These are phyloP conservation scores for Aegilops longissima DNA, from an alignment of 176 grass and related monocot species.

Conservation along the genomic window DNA sequence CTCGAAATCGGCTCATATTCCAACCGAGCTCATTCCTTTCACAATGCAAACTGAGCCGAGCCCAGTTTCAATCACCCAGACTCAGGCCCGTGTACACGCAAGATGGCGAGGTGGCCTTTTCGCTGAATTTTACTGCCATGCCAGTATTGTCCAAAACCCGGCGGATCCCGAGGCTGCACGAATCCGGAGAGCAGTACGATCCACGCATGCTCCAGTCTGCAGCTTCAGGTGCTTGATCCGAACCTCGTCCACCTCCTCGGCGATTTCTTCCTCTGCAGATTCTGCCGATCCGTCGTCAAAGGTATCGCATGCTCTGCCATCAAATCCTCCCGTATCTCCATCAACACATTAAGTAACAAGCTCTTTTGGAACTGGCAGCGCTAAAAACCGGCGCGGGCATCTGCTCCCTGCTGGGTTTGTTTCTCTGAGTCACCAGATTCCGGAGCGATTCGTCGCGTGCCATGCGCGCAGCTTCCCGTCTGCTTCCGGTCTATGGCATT, in stretches of 20 bases:
- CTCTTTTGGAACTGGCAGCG: neutral
- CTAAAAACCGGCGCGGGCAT: neutral
- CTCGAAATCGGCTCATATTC: no score
- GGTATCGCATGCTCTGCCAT: neutral
- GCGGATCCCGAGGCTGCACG: neutral
- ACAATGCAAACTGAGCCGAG: no score
- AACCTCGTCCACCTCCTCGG: neutral
- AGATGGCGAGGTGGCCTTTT: neutral
- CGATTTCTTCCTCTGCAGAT: neutral
- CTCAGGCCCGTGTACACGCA: neutral
- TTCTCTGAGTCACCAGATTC: neutral
- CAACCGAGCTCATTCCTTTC: no score
- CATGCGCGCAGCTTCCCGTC: neutral
- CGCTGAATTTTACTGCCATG: neutral
- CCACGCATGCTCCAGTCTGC: neutral
- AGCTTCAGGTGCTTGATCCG: neutral
- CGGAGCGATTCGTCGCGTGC: neutral
- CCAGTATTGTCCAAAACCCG: neutral
- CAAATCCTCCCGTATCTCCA: slow-evolving; percentile 9
- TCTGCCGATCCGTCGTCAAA: slow-evolving; percentile 17
- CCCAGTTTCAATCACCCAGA: neutral
- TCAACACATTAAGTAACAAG: neutral
- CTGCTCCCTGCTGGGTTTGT: neutral
- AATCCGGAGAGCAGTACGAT: neutral
- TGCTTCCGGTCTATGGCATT: no score